Evolutionary conservation across 1,284 basidiomycete species (phyloP).

Genomic region (Cryptococcus wingfieldii): DNA sequence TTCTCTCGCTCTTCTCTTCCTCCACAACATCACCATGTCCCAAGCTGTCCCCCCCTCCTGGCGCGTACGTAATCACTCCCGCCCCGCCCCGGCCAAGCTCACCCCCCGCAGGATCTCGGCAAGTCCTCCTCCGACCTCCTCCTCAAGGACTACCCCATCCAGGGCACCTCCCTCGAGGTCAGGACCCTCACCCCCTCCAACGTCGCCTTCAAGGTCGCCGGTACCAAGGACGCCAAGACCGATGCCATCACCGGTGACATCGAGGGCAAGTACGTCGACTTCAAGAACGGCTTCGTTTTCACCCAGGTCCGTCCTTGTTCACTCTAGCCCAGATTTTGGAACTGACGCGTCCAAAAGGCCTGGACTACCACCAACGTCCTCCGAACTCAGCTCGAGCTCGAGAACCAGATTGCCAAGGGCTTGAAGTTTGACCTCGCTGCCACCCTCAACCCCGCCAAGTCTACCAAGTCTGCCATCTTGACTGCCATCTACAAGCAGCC

Average conservation of each 20-base stretch:
- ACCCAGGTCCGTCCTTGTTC: constrained; percentile 58
- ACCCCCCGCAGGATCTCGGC: constrained; percentile 70
- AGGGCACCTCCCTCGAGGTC: constrained; percentile 74
- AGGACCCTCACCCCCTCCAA: constrained; percentile 92
- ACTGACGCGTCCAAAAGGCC: constrained; percentile 49
- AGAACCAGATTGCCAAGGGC: constrained; percentile 96
- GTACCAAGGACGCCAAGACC: constrained; percentile 68
- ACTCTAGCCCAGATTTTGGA: not conserved
- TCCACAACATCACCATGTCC: constrained; percentile 19
- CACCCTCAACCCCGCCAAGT: constrained; percentile 68
- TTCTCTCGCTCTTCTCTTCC: too few relatives aligned
- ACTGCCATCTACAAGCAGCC: constrained; percentile 94
- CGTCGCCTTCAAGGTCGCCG: constrained; percentile 83
- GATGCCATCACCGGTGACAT: constrained; percentile 74
- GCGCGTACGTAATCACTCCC: constrained; percentile 78
- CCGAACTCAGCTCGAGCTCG: constrained; percentile 84
- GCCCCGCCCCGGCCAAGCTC: too few relatives aligned
- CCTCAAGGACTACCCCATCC: constrained; percentile 85
- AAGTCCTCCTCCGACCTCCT: constrained; percentile 96
- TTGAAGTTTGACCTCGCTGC: constrained; percentile 92
- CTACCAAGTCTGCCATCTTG: constrained; percentile 72
- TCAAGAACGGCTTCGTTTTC: constrained; percentile 81
- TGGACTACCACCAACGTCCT: constrained; percentile 94
- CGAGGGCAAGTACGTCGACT: constrained; percentile 85
- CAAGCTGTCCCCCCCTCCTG: constrained; percentile 72